Evolutionary conservation across 2,329 filamentous ascomycete genomes (phyloP), one percentile per base, ranked within the genome.

Genomic region (Fusarium sp.): DNA sequence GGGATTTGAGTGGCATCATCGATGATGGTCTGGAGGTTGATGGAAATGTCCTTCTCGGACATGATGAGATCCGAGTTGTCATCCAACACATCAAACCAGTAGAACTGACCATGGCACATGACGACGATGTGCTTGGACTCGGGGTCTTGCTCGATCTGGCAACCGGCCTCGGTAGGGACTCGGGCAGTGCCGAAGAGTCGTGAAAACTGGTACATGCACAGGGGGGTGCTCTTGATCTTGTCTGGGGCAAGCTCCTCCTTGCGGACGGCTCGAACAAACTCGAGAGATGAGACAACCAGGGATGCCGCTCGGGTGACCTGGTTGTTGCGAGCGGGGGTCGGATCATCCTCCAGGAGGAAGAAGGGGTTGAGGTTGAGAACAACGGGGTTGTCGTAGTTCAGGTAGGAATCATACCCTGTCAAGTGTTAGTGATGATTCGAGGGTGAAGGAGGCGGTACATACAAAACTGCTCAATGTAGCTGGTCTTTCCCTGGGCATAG

Each of bases 401-500:
- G 88, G 80, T 98, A 99, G 33, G 96, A 98, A 82, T 99, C 96
- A 81, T 98, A 98, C 96, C 95, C 95, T 98, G 70, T 7, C 5
- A 49, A 46, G 5, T 51, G 68, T 78, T 61, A 76, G 57, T 56
- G 20, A 6, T 12, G n/a, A 10, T 53, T n/a, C 17, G 12, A 24
- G 24, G 40, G 16, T 12, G 64, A 44, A 20, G 5, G 38, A 27
- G 9, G 17, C 20, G 6, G 14, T 29, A 58, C 69, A 16, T 89
- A 98, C 96, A 99, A 78, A 99, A 99, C 79, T 99, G 96, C 81
- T 98, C 96, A 77, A 99, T 98, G 80, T 98, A 99, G 83, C 96
- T 98, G 40, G 94, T 94, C 84, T 95, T 96, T 51, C 93, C 94
- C 57, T 91, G 91, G 10, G 96, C 95, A 85, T 98, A 99, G 78